Evolutionary conservation across 2,329 filamentous ascomycete species (phyloP).

Genomic region (Ophiostoma pallidulum): DNA sequence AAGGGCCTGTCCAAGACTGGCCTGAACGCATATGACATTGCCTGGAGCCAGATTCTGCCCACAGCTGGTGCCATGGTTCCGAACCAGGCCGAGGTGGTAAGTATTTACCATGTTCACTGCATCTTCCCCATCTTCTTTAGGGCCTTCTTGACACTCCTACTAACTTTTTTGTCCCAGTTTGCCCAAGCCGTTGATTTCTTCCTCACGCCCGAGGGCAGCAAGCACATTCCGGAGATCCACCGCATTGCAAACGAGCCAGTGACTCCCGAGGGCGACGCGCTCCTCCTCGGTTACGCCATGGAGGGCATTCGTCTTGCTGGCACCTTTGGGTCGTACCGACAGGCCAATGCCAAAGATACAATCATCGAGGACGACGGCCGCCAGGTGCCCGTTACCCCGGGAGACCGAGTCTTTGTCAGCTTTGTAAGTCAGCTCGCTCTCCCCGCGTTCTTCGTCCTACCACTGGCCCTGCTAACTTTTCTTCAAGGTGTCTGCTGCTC

Average conservation of each 20-base stretch:
- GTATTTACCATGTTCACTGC: slow-evolving; percentile 14
- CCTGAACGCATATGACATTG: slow-evolving; percentile 54
- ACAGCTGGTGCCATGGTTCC: slow-evolving; percentile 58
- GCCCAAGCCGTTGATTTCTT: slow-evolving; percentile 67
- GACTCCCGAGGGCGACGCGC: slow-evolving; percentile 48
- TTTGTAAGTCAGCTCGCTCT: slow-evolving; percentile 38
- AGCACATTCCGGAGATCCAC: slow-evolving; percentile 52
- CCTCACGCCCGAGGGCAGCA: slow-evolving; percentile 45
- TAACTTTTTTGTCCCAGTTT: slow-evolving; percentile 39
- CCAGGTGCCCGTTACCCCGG: slow-evolving; percentile 41
- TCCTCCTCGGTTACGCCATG: slow-evolving; percentile 59
- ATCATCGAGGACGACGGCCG: slow-evolving; percentile 43
- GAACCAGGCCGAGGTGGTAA: slow-evolving; percentile 58
- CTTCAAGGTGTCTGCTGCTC: slow-evolving; percentile 36
- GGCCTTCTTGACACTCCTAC: not conserved
- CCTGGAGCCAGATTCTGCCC: slow-evolving; percentile 62
- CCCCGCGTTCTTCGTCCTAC: too few relatives aligned
- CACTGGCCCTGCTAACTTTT: not conserved
- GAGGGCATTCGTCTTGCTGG: slow-evolving; percentile 63
- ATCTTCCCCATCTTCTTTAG: too few relatives aligned
- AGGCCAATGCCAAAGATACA: slow-evolving; percentile 36
- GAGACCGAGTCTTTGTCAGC: slow-evolving; percentile 54
- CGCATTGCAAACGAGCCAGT: slow-evolving; percentile 46
- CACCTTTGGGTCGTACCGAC: slow-evolving; percentile 51
- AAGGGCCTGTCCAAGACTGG: slow-evolving; percentile 56